These are phyloP conservation scores for Neopestalotiopsis sp. DNA, from an alignment of 2,329 filamentous ascomycete species.

Conservation along the genomic window DNA sequence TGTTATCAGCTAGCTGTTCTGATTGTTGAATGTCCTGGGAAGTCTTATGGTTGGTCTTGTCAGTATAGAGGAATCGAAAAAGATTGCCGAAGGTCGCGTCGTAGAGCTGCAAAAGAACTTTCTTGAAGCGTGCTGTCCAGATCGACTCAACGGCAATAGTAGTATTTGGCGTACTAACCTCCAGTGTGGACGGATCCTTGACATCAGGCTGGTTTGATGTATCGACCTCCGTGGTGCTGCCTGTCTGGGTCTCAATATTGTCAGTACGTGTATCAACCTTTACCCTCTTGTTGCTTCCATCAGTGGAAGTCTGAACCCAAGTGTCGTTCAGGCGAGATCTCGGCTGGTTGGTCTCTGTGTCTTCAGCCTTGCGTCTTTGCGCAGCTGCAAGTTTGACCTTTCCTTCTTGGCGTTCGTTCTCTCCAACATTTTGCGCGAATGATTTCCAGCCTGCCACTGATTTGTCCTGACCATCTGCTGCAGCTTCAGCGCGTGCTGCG, in stretches of 20 bases:
- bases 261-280: conserved; percentile 35
- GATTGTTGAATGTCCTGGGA: neutral
- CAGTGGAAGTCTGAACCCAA: conserved; percentile 45
- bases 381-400: conserved; percentile 28
- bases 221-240: neutral
- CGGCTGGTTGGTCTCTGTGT: conserved; percentile 20
- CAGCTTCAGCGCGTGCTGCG: conserved; percentile 28
- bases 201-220: conserved; percentile 7
- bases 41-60: conserved; percentile 6
- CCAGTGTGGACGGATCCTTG: neutral
- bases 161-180: conserved; percentile 7
- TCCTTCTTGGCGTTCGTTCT: conserved; percentile 29
- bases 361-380: conserved; percentile 35
- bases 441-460: conserved; percentile 29
- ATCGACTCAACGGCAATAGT: neutral
- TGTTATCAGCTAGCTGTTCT: neutral
- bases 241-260: conserved; percentile 5
- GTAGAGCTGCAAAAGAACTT: conserved; percentile 16
- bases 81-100: neutral
- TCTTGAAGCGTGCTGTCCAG: conserved; percentile 4
- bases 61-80: conserved; percentile 5
- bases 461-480: conserved; percentile 29
- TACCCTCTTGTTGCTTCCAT: conserved; percentile 47
- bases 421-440: conserved; percentile 32
- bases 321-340: conserved; percentile 42